Evolutionary conservation across 176 grass and related monocot genomes (phyloP), one percentile per base, ranked within the genome.

Genomic region (Panicum miliaceum): DNA sequence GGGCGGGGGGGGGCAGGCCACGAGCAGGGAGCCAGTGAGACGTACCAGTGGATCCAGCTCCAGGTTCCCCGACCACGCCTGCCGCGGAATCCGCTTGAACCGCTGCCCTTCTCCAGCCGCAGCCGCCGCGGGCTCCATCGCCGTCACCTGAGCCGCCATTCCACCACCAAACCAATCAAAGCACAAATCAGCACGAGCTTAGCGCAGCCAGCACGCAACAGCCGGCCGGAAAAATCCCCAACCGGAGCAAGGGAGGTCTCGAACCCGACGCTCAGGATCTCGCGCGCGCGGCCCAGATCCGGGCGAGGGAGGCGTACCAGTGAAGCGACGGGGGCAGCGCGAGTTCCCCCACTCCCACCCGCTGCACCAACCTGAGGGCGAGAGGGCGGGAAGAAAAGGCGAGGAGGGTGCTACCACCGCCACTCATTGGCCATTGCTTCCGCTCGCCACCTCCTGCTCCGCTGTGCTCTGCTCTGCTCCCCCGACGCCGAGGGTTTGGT

Each of bases 21-120:
- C 25, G 14, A 41, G 34, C 79, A 70, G 36, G 64, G 64, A 80
- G 32, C 29, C 19, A 75, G 64, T 6, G 41, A 67, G 43, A 82
- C 88, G 29, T 91, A 95, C 95, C 89, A 93, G 74, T 73, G 92
- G 92, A 91, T 95, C 87, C 73, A 90, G 85, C 54, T 95, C 90
- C 59, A 81, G 77, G 64, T 85, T 88, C 83, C 83, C 87, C 67
- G 70, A 82, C 48, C 82, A 91, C 12, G 87, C 65, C 78, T 88
- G 91, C 79, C 84, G 85, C 78, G 89, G 89, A 83, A 93, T 89
- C 78, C 87, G 81, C 84, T 82, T 94, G 86, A 98, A 98, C 71
- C 95, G 85, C 71, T 89, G 92, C 23, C 92, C 90, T 82, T 90
- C 89, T 19, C 85, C 84, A 11, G 91, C 75, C 68, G 67, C 27